Conservation (phyloP, 306 rosid genomes). For the Fragaria nilgerrensis region DNA sequence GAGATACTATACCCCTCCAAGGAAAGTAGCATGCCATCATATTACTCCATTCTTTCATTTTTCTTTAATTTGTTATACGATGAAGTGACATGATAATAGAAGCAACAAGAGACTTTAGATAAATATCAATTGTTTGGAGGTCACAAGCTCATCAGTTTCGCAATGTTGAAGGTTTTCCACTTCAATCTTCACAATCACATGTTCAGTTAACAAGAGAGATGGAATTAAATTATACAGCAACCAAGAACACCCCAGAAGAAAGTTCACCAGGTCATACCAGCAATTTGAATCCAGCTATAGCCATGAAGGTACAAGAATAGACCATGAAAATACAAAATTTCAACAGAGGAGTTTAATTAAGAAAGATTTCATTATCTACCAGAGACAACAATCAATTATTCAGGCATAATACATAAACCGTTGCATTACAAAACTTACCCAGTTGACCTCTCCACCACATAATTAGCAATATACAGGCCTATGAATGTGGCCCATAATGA, state of each 20-base stretch:
- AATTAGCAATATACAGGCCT: conserved; percentile 95
- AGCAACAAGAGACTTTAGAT: not conserved
- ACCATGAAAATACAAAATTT: not conserved
- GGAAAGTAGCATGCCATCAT: not conserved
- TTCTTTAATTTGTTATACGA: not conserved
- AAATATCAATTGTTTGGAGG: not conserved
- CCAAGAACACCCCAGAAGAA: not conserved
- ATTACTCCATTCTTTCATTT: not conserved
- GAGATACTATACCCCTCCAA: not conserved
- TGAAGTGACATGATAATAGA: not conserved
- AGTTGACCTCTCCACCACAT: conserved; percentile 93
- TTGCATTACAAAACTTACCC: conserved; percentile 62
- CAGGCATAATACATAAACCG: conserved; percentile 13
- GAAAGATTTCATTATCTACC: not conserved
- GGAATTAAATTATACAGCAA: not conserved
- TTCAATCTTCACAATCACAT: not conserved
- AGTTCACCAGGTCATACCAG: not conserved
- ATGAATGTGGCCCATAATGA: conserved; percentile 98
- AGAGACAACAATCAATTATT: not conserved
- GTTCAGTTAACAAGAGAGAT: not conserved
- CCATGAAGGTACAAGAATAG: not conserved
- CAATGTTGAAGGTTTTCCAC: not conserved
- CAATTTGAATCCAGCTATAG: not conserved
- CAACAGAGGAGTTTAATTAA: not conserved
- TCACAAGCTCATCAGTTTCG: not conserved